Percentiles rank a stretch among this genome's conserved stretches.
phyloP scores from a whole-genome alignment of 345 rosid species.

The Gossypium australe region DNA sequence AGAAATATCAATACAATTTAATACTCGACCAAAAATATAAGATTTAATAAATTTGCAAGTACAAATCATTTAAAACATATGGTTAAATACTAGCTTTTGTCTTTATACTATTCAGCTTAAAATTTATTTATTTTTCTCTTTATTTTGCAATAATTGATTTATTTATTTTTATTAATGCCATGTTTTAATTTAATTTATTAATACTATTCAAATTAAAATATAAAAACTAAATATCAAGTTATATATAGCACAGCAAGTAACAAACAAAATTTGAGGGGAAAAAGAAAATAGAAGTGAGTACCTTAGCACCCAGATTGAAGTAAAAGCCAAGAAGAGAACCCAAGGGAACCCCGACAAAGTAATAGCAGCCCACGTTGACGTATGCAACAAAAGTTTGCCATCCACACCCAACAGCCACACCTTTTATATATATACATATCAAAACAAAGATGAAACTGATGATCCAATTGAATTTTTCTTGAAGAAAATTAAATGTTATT shows the following conservation, averaged over 20 bases:
- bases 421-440: slow-evolving; percentile 16
- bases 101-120: too few species aligned
- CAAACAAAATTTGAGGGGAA: not conserved
- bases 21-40: too few species aligned
- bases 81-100: too few species aligned
- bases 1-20: too few species aligned
- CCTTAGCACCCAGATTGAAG: slow-evolving; percentile 65
- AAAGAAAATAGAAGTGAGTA: not conserved
- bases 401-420: slow-evolving; percentile 86
- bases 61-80: too few species aligned
- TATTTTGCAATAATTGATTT: too few species aligned
- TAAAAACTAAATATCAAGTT: too few species aligned
- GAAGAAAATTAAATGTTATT: not conserved
- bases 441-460: not conserved
- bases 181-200: too few species aligned
- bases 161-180: too few species aligned
- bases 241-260: not conserved
- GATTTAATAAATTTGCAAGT: too few species aligned
- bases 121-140: too few species aligned
- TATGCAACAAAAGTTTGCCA: slow-evolving; percentile 77
- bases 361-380: slow-evolving; percentile 66
- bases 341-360: slow-evolving; percentile 60
- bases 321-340: slow-evolving; percentile 59
- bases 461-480: not conserved
- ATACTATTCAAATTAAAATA: too few species aligned